These are phyloP conservation scores for Pythium phragmiticola DNA, from an alignment of 352 stramenopile genomes.

Conservation along the genomic window DNA sequence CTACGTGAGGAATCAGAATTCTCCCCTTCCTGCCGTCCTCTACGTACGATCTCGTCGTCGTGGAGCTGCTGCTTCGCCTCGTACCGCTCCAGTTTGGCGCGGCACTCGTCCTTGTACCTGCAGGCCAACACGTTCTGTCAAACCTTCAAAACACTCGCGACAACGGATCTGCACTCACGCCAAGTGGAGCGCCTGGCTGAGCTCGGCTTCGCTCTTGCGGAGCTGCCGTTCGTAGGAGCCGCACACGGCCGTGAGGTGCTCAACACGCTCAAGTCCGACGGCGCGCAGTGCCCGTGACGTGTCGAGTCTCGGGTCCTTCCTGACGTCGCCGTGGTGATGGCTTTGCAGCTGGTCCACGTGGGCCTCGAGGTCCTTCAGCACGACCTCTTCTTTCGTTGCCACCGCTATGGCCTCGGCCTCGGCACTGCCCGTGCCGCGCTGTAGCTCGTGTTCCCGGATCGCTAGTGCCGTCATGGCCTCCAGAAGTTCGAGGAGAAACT, in stretches of 20 bases:
- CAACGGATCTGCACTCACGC: constrained; percentile 17
- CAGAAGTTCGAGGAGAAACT: constrained; percentile 49
- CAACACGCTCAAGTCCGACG: constrained; percentile 41
- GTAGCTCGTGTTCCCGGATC: constrained; percentile 40
- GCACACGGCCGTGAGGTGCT: constrained; percentile 44
- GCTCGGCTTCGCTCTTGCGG: constrained; percentile 42
- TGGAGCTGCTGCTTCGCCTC: constrained; percentile 35
- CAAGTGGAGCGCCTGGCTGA: constrained; percentile 50
- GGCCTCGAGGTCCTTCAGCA: constrained; percentile 46
- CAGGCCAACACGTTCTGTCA: not conserved
- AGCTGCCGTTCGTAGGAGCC: constrained; percentile 51
- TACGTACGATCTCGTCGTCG: constrained; percentile 37
- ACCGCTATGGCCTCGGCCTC: constrained; percentile 16
- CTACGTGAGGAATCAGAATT: not conserved
- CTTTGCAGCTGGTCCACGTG: constrained; percentile 14
- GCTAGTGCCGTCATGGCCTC: constrained; percentile 45
- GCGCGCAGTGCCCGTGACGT: constrained; percentile 38
- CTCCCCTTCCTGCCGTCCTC: no score
- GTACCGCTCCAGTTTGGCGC: constrained; percentile 37
- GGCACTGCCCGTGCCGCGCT: constrained; percentile 18
- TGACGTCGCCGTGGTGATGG: constrained; percentile 10
- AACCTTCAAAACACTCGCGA: not conserved
- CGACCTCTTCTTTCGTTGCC: constrained; percentile 41
- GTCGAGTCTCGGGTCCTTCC: constrained; percentile 27
- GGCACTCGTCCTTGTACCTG: constrained; percentile 38